phyloP scores from a whole-genome alignment of 129 eudicot species.

The Artemisia tridentata region DNA sequence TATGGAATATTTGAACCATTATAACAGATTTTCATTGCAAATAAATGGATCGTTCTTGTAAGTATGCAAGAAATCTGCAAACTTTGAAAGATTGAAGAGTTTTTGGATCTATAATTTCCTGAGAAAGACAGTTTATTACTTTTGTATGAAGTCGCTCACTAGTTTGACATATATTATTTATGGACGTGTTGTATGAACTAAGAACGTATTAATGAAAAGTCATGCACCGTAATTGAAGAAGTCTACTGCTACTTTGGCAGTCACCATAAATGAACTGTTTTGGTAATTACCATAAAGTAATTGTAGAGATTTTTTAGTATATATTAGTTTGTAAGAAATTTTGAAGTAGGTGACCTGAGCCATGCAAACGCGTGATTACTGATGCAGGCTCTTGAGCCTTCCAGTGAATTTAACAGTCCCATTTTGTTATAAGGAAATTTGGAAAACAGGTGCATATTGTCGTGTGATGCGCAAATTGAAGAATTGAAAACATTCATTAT shows the following conservation, averaged over 20 bases:
- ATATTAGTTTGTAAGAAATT: not conserved
- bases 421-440: slow-evolving; percentile 14
- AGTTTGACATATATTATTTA: not conserved
- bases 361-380: not conserved
- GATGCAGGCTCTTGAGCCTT: slow-evolving; percentile 11
- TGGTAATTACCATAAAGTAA: not conserved
- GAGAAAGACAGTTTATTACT: not conserved
- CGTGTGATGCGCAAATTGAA: not conserved
- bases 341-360: too few relatives aligned
- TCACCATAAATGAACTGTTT: not conserved
- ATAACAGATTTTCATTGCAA: not conserved
- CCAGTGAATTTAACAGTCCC: slow-evolving; percentile 6
- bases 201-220: not conserved
- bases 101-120: not conserved
- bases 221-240: not conserved
- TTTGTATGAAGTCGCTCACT: not conserved
- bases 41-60: not conserved
- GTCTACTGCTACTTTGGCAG: not conserved
- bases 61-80: not conserved
- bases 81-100: not conserved
- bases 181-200: not conserved
- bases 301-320: not conserved
- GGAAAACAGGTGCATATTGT: slow-evolving; percentile 2
- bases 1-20: slow-evolving; percentile 6
- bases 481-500: not conserved